Percentiles rank a stretch among this genome's conserved stretches.
Evolutionary conservation across 805 yeast species (phyloP).

Genomic region (Sporopachydermia lactativora): DNA sequence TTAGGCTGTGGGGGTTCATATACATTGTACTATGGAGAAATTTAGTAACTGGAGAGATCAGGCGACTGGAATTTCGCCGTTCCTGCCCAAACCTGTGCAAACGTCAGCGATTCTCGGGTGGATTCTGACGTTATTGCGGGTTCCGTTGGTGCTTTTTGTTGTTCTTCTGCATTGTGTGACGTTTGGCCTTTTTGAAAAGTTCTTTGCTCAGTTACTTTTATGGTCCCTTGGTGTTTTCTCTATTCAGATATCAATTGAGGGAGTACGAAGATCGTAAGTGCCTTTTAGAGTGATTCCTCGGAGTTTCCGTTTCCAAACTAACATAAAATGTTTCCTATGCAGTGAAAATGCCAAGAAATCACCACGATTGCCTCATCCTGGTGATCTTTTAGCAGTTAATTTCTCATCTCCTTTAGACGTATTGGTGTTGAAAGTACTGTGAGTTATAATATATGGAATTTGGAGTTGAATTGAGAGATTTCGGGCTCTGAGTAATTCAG

Average conservation of each 20-base stretch:
- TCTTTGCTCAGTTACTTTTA: background rate
- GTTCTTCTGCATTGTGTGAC: background rate
- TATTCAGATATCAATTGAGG: background rate
- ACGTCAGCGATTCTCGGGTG: background rate
- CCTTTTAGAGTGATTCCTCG: background rate
- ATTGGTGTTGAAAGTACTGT: background rate
- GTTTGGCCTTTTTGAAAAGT: background rate
- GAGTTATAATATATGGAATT: background rate
- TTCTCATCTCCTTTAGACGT: background rate
- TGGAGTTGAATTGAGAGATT: no score
- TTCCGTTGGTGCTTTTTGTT: background rate
- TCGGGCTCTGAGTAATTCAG: no score
- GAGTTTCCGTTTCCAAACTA: no score
- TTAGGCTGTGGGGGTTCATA: no score
- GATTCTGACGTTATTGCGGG: background rate
- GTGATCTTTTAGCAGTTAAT: background rate
- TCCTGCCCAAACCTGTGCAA: background rate
- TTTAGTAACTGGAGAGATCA: slow-evolving; percentile 1
- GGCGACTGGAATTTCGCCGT: background rate
- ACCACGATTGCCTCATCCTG: background rate
- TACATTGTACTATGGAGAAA: background rate
- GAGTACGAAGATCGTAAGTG: background rate
- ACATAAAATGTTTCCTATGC: background rate
- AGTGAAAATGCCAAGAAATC: background rate
- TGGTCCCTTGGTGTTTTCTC: slow-evolving; percentile 1